Evolutionary conservation across 2,329 filamentous ascomycete species (phyloP).

Genomic region (Ramularia endophylla): DNA sequence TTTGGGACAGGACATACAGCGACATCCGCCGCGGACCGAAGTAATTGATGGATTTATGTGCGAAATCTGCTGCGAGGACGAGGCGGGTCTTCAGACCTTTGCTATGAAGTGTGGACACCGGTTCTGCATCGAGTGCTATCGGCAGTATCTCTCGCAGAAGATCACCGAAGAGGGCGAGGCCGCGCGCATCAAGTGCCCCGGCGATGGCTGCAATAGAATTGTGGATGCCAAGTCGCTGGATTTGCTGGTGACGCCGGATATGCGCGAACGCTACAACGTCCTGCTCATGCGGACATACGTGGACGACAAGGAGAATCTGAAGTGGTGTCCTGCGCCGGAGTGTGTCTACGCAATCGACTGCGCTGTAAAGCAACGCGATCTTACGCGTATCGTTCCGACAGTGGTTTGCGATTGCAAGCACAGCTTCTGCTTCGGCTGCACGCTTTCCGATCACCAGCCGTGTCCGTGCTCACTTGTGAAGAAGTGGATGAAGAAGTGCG

Average conservation of each 20-base stretch:
- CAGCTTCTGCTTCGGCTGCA: constrained; percentile 93
- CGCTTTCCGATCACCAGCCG: constrained; percentile 83
- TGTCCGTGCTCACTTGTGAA: constrained; percentile 88
- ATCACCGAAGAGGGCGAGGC: constrained; percentile 94
- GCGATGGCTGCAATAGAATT: constrained; percentile 79
- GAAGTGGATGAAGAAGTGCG: constrained; percentile 96
- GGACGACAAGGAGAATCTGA: constrained; percentile 90
- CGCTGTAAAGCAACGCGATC: constrained; percentile 76
- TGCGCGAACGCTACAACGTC: constrained; percentile 66
- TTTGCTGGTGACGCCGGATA: constrained; percentile 58
- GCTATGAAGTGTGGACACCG: constrained; percentile 93
- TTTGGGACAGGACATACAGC: constrained; percentile 58
- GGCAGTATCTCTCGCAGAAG: constrained; percentile 86
- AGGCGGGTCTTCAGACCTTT: constrained; percentile 69
- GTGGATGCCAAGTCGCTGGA: constrained; percentile 86
- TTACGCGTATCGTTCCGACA: constrained; percentile 79
- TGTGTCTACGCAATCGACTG: constrained; percentile 93
- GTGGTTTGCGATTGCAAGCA: constrained; percentile 80
- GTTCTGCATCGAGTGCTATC: constrained; percentile 89
- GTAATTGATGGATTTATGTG: constrained; percentile 72
- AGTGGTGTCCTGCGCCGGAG: constrained; percentile 98
- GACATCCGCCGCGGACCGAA: constrained; percentile 60
- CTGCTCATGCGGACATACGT: constrained; percentile 92
- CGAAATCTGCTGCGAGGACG: constrained; percentile 95
- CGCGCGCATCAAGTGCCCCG: constrained; percentile 87